A percentile compares a stretch with the other conserved stretches of the same genome.
These are phyloP conservation scores for Dryas drummondii DNA, from an alignment of 306 rosid genomes.

Conservation along the genomic window DNA sequence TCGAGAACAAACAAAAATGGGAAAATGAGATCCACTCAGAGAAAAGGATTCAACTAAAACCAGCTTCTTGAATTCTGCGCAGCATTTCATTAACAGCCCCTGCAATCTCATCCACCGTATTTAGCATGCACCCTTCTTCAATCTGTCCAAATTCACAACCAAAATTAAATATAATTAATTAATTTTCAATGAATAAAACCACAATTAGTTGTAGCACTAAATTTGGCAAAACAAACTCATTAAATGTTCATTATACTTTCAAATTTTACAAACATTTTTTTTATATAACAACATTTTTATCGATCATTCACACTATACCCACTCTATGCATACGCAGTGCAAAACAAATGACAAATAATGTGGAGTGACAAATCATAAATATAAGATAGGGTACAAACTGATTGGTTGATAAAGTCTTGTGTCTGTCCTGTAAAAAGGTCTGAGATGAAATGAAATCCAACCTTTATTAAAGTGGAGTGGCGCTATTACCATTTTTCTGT, in stretches of 20 bases:
- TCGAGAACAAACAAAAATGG: neutral
- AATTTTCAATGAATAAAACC: too few relatives aligned
- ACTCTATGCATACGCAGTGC: neutral
- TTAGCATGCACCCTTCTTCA: constrained; percentile 73
- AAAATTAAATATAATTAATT: neutral
- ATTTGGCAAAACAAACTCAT: too few relatives aligned
- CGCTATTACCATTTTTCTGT: neutral
- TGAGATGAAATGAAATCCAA: neutral
- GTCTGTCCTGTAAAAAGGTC: constrained; percentile 3
- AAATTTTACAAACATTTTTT: too few relatives aligned
- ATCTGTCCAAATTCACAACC: constrained; percentile 45
- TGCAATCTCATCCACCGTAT: constrained; percentile 88
- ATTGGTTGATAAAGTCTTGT: neutral
- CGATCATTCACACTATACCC: neutral
- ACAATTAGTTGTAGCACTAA: too few relatives aligned
- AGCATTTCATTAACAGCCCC: constrained; percentile 76
- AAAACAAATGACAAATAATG: neutral
- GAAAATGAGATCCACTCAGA: neutral
- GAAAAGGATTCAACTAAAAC: constrained; percentile 26
- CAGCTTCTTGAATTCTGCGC: constrained; percentile 46
- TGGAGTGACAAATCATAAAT: constrained; percentile 3
- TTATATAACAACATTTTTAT: too few relatives aligned
- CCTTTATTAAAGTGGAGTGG: neutral
- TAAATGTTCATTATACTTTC: too few relatives aligned
- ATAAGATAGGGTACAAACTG: constrained; percentile 6